phyloP scores from a whole-genome alignment of 805 yeast genomes.

The Sungouiella blattae region DNA sequence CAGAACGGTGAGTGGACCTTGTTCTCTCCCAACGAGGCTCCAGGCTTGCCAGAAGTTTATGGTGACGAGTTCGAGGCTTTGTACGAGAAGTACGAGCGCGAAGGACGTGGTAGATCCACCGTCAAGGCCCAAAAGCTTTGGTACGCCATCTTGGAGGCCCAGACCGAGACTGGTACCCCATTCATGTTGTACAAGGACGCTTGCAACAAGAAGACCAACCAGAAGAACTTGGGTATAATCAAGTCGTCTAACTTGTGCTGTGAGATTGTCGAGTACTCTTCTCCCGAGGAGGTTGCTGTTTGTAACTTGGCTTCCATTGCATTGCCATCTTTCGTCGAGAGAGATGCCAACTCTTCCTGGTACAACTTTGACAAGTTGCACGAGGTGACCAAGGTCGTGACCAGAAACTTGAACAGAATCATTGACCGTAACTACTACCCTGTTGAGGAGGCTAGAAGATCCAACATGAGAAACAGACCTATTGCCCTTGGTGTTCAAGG shows the following conservation, averaged over 20 bases:
- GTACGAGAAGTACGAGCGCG: conserved; percentile 49
- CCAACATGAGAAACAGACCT: conserved; percentile 58
- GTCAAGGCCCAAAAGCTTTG: conserved; percentile 59
- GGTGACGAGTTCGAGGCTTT: conserved; percentile 54
- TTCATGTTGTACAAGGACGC: conserved; percentile 64
- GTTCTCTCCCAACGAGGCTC: conserved; percentile 58
- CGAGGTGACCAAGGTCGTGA: conserved; percentile 50
- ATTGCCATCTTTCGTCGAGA: conserved; percentile 53
- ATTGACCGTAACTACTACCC: conserved; percentile 58
- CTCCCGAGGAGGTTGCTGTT: conserved; percentile 57
- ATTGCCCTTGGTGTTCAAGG: conserved; percentile 65
- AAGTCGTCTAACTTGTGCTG: conserved; percentile 62
- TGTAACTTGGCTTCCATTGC: conserved; percentile 62
- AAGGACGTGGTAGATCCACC: conserved; percentile 46
- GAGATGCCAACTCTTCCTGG: conserved; percentile 39
- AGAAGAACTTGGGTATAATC: conserved; percentile 56
- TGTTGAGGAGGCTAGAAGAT: conserved; percentile 49
- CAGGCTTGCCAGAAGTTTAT: conserved; percentile 52
- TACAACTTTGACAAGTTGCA: conserved; percentile 56
- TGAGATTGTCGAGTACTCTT: conserved; percentile 59
- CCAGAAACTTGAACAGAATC: conserved; percentile 53
- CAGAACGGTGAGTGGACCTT: conserved; percentile 54
- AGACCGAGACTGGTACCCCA: conserved; percentile 64
- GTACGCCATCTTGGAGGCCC: conserved; percentile 59
- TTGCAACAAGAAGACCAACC: conserved; percentile 56